These are phyloP conservation scores for Lentinula edodes DNA, from an alignment of 768 basidiomycete species.

Conservation along the genomic window DNA sequence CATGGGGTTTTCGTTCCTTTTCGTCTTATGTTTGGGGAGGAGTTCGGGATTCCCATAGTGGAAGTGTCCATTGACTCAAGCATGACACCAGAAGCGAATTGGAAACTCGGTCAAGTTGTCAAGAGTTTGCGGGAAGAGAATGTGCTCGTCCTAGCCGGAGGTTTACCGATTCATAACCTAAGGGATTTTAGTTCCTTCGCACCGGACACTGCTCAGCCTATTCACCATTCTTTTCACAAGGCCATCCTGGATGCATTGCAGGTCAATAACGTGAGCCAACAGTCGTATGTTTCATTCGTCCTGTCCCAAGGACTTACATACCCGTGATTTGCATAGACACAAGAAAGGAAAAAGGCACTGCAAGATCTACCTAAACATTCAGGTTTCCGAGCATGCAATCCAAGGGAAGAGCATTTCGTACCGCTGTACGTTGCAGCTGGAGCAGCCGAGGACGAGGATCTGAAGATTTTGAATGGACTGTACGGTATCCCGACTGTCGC, in stretches of 20 bases:
- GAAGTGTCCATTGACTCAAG: constrained; percentile 63
- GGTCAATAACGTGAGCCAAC: constrained; percentile 39
- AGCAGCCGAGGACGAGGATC: constrained; percentile 54
- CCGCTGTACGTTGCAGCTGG: constrained; percentile 76
- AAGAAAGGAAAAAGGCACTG: constrained; percentile 51
- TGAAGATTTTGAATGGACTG: constrained; percentile 41
- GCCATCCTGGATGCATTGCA: constrained; percentile 54
- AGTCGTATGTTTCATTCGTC: background rate
- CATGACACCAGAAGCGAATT: constrained; percentile 55
- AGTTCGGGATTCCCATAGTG: constrained; percentile 62
- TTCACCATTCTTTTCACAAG: constrained; percentile 51
- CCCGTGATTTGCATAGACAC: constrained; percentile 27
- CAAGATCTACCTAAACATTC: constrained; percentile 48
- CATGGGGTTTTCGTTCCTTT: constrained; percentile 83
- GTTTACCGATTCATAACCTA: constrained; percentile 64
- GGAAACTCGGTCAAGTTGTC: constrained; percentile 60
- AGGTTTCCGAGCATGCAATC: constrained; percentile 65
- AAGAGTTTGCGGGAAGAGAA: constrained; percentile 58
- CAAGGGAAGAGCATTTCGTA: constrained; percentile 76
- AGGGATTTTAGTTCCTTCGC: constrained; percentile 45
- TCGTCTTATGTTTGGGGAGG: constrained; percentile 70
- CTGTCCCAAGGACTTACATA: background rate
- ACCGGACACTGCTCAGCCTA: constrained; percentile 39
- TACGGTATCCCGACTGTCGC: constrained; percentile 63
- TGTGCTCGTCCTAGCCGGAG: constrained; percentile 66